These are phyloP conservation scores for Salmacisia buchloeana DNA, from an alignment of 1,284 basidiomycete species.

Conservation along the genomic window DNA sequence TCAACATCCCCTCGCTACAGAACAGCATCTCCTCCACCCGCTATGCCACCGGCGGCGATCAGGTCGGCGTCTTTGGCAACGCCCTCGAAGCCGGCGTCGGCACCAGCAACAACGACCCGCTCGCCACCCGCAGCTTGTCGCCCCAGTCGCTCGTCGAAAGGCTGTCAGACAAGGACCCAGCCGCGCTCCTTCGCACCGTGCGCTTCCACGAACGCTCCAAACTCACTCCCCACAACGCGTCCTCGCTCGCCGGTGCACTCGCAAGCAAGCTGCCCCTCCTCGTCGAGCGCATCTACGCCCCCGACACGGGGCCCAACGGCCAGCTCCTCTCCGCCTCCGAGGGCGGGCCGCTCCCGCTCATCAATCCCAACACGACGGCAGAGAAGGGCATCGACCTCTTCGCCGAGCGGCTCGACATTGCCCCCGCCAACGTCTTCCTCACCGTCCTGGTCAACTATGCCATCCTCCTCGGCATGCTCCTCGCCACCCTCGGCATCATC, in stretches of 20 bases:
- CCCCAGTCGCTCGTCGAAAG: neutral
- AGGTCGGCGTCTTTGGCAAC: slow-evolving; percentile 25
- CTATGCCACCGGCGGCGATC: slow-evolving; percentile 70
- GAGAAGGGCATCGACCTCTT: slow-evolving; percentile 35
- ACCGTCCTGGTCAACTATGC: slow-evolving; percentile 41
- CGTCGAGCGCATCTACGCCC: slow-evolving; percentile 36
- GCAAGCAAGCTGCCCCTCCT: neutral
- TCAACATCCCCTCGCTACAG: slow-evolving; percentile 66
- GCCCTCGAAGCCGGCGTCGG: slow-evolving; percentile 27
- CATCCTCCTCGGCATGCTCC: slow-evolving; percentile 31
- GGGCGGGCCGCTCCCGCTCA: slow-evolving; percentile 26
- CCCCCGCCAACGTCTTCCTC: slow-evolving; percentile 40
- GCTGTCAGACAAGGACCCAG: neutral
- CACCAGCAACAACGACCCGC: slow-evolving; percentile 32
- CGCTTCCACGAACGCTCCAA: neutral
- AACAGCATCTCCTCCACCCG: slow-evolving; percentile 74
- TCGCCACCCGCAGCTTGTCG: slow-evolving; percentile 12
- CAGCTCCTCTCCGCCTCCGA: slow-evolving; percentile 21
- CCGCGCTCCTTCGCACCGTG: neutral
- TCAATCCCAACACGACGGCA: slow-evolving; percentile 19
- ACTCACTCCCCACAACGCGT: neutral
- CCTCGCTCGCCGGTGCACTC: neutral
- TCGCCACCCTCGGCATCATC: slow-evolving; percentile 21
- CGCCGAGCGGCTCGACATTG: slow-evolving; percentile 34
- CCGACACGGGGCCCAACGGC: slow-evolving; percentile 43